These are phyloP conservation scores for Blumeriella jaapii DNA, from an alignment of 2,329 filamentous ascomycete genomes.

Conservation along the genomic window DNA sequence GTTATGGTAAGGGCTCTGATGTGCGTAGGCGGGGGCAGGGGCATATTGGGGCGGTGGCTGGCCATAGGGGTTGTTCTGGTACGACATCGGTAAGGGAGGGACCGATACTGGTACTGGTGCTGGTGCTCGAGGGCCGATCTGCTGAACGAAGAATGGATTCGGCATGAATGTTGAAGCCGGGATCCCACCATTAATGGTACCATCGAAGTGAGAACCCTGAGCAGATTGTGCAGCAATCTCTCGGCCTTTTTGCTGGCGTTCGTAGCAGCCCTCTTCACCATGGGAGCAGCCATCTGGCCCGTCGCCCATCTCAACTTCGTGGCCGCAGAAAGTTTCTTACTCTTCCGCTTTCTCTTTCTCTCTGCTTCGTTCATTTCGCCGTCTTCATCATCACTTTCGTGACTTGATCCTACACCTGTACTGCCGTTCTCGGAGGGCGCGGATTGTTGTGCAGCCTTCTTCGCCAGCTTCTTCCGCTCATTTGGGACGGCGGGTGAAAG, in stretches of 20 bases:
- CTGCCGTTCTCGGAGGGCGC: conserved; percentile 1
- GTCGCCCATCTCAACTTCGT: conserved; percentile 39
- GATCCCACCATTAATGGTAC: neutral
- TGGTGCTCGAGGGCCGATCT: too few relatives aligned
- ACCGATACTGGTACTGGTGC: neutral
- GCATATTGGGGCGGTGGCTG: too few relatives aligned
- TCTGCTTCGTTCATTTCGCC: conserved; percentile 1
- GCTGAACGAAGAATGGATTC: neutral
- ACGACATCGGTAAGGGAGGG: neutral
- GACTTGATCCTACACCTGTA: conserved; percentile 1
- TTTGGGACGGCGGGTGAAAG: neutral
- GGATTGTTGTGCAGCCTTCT: neutral
- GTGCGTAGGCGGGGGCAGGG: too few relatives aligned
- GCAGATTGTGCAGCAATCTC: conserved; percentile 7
- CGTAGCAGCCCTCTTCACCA: conserved; percentile 48
- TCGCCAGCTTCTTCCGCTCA: neutral
- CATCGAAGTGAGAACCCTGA: neutral
- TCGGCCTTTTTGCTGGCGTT: conserved; percentile 45
- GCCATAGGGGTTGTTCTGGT: neutral
- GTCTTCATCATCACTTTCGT: conserved; percentile 4
- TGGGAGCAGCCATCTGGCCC: conserved; percentile 48
- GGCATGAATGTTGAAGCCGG: neutral
- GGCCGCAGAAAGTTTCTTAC: conserved; percentile 8
- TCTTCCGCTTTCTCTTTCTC: conserved; percentile 9
- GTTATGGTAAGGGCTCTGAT: too few relatives aligned